Percentiles rank a stretch among this genome's conserved stretches.
phyloP scores from a whole-genome alignment of 1,284 basidiomycete species.

The Coniophora puteana region DNA sequence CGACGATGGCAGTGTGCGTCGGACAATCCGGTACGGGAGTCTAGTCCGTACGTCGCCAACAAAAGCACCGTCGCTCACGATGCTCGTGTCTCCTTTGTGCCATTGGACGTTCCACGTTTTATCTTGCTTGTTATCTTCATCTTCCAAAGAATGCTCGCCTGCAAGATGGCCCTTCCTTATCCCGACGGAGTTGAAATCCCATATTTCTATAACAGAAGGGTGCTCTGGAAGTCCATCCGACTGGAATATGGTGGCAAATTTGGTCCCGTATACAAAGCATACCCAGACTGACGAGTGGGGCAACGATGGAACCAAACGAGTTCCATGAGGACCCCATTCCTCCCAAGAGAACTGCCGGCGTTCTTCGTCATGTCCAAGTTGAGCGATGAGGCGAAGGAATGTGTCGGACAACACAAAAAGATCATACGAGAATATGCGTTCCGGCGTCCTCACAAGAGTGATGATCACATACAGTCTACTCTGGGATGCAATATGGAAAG shows the following conservation, averaged over 20 bases:
- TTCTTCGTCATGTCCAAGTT: slow-evolving; percentile 16
- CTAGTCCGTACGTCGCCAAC: slow-evolving; percentile 36
- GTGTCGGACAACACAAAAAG: slow-evolving; percentile 48
- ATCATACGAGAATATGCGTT: slow-evolving; percentile 28
- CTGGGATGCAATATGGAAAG: slow-evolving; percentile 44
- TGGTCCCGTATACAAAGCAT: slow-evolving; percentile 55
- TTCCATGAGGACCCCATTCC: slow-evolving; percentile 47
- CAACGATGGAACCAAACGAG: slow-evolving; percentile 35
- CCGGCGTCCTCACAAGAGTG: slow-evolving; percentile 30
- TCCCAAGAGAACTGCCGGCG: slow-evolving; percentile 38
- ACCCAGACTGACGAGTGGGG: slow-evolving; percentile 45
- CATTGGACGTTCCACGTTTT: slow-evolving; percentile 14
- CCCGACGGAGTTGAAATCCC: slow-evolving; percentile 51
- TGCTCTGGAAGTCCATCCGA: slow-evolving; percentile 9
- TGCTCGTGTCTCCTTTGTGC: slow-evolving; percentile 20
- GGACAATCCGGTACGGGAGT: slow-evolving; percentile 38
- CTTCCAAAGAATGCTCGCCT: no score
- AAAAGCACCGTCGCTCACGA: slow-evolving; percentile 29
- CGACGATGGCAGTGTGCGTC: slow-evolving; percentile 14
- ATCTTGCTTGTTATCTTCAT: slow-evolving; percentile 7
- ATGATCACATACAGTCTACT: slow-evolving; percentile 48
- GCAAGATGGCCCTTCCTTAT: slow-evolving; percentile 34
- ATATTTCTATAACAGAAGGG: slow-evolving; percentile 34
- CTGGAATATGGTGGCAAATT: slow-evolving; percentile 31
- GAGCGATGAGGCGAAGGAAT: slow-evolving; percentile 33